Evolutionary conservation across 306 rosid genomes (phyloP).

Genomic region (Arachis stenosperma): DNA sequence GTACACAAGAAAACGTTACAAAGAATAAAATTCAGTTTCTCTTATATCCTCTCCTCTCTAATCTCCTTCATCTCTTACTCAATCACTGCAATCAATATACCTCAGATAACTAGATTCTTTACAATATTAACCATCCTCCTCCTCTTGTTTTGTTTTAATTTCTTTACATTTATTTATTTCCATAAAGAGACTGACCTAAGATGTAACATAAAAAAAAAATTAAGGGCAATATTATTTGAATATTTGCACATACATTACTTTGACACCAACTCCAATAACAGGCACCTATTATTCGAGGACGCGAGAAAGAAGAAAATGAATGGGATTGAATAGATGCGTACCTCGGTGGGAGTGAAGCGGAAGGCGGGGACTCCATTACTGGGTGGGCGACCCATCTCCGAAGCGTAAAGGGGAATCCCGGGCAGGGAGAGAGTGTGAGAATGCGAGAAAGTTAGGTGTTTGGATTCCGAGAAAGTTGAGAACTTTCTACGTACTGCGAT

Average conservation of each 20-base stretch:
- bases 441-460: not conserved
- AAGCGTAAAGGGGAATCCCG: not conserved
- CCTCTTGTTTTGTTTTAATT: not conserved
- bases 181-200: not conserved
- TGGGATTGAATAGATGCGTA: constrained; percentile 34
- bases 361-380: constrained; percentile 97
- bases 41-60: too few species aligned
- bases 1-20: too few species aligned
- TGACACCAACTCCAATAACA: constrained; percentile 8
- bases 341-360: constrained; percentile 85
- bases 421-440: not conserved
- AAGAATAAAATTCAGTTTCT: too few species aligned
- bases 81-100: too few species aligned
- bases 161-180: not conserved
- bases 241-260: constrained; percentile 5
- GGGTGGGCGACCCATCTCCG: constrained; percentile 91
- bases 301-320: not conserved
- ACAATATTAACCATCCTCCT: too few species aligned
- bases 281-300: not conserved
- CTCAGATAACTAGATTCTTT: too few species aligned
- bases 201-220: not conserved
- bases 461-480: too few species aligned
- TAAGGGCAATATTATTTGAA: constrained; percentile 11
- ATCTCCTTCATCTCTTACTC: too few species aligned
- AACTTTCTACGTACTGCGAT: too few species aligned